A percentile compares a stretch with the other conserved stretches of the same genome.
Evolutionary conservation across 129 eudicot genomes (phyloP).

Genomic region (Lactuca saligna): DNA sequence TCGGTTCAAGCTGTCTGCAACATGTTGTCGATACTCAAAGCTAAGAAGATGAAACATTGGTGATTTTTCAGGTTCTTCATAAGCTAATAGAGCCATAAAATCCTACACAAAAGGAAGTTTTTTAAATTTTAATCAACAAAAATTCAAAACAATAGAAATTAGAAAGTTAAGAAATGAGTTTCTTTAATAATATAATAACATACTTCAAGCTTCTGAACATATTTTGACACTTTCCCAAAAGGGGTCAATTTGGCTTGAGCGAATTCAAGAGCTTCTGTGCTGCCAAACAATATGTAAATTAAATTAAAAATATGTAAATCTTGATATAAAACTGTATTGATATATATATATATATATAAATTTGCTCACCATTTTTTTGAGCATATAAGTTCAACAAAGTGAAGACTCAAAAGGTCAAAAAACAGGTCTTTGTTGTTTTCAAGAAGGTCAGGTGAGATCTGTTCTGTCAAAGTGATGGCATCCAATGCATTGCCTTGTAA

Average conservation of each 20-base stretch:
- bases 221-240: slow-evolving; percentile 71
- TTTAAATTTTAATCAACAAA: slow-evolving; percentile 8
- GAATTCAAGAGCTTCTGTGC: slow-evolving; percentile 85
- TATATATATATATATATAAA: neutral
- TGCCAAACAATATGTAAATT: slow-evolving; percentile 44
- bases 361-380: slow-evolving; percentile 66
- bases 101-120: slow-evolving; percentile 47
- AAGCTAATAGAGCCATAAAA: slow-evolving; percentile 79
- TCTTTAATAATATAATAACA: slow-evolving; percentile 8
- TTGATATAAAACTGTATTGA: neutral
- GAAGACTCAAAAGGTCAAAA: slow-evolving; percentile 93
- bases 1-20: slow-evolving; percentile 76
- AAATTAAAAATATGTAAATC: slow-evolving; percentile 12
- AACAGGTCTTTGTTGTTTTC: slow-evolving; percentile 67
- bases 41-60: slow-evolving; percentile 90
- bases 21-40: slow-evolving; percentile 67
- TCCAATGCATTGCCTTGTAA: slow-evolving; percentile 69
- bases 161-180: slow-evolving; percentile 9
- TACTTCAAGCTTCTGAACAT: slow-evolving; percentile 75
- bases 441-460: slow-evolving; percentile 66
- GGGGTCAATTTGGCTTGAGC: slow-evolving; percentile 72
- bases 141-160: neutral
- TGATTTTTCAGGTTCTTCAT: slow-evolving; percentile 87
- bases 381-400: slow-evolving; percentile 76
- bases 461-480: slow-evolving; percentile 75